A percentile compares a stretch with the other conserved stretches of the same genome.
Evolutionary conservation across 306 rosid species (phyloP).

Genomic region (Prunus mongolica): DNA sequence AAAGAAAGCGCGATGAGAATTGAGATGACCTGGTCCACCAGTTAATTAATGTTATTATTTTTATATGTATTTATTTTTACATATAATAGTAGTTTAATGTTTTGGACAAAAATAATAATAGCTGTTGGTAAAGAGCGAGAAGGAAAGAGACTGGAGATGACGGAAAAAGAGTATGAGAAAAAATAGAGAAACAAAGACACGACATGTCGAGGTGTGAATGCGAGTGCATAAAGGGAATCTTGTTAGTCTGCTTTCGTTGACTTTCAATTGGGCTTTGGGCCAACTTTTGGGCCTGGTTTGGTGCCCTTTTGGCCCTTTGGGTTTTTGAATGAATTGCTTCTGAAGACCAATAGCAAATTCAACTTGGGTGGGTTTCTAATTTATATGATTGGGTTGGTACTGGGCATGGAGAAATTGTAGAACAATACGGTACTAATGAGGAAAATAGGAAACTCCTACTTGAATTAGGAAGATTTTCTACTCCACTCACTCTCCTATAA

Average conservation of each 20-base stretch:
- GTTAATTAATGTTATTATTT: not conserved
- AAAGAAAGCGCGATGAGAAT: not conserved
- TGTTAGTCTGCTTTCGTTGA: not conserved
- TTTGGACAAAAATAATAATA: too few species aligned
- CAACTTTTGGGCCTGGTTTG: not conserved
- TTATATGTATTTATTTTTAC: not conserved
- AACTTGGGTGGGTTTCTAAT: too few species aligned
- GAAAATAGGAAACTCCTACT: too few species aligned
- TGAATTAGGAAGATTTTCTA: too few species aligned
- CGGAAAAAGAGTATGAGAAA: not conserved
- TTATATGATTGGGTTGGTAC: too few species aligned
- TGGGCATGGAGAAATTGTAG: too few species aligned
- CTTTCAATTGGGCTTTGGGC: not conserved
- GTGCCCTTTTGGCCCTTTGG: not conserved
- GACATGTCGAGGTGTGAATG: not conserved
- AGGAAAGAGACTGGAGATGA: too few species aligned
- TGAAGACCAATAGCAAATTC: not conserved
- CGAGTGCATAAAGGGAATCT: not conserved
- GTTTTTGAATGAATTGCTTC: not conserved
- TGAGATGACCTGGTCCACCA: not conserved
- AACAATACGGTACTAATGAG: too few species aligned
- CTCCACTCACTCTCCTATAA: too few species aligned
- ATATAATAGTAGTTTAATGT: not conserved
- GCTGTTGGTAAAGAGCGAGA: not conserved
- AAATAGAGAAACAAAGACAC: constrained; percentile 7